phyloP scores from a whole-genome alignment of 2,329 filamentous ascomycete genomes.

The Ophiosphaerella herpotricha region DNA sequence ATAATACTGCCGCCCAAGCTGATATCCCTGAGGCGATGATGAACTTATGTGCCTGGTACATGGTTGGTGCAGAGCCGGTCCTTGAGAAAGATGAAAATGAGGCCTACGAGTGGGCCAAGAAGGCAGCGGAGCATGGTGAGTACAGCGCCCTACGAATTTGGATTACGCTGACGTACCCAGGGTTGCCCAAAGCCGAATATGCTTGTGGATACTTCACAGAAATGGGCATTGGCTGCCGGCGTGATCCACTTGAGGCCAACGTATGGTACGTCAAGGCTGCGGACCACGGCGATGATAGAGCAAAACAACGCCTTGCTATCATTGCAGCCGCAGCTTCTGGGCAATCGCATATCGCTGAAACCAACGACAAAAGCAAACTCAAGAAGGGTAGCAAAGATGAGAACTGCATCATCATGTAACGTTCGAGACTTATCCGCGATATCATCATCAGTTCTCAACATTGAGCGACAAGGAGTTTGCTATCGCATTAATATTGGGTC shows the following conservation, averaged over 20 bases:
- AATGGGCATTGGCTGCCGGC: slow-evolving; percentile 94
- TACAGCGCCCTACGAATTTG: background rate
- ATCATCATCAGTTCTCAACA: background rate
- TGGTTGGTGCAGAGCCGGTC: slow-evolving; percentile 90
- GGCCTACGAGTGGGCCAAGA: slow-evolving; percentile 93
- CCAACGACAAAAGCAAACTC: slow-evolving; percentile 33
- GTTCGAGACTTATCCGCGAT: no score
- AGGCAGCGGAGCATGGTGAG: slow-evolving; percentile 83
- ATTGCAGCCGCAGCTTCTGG: slow-evolving; percentile 81
- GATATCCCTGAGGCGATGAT: slow-evolving; percentile 92
- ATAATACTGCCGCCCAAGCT: slow-evolving; percentile 85
- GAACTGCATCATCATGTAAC: slow-evolving; percentile 46
- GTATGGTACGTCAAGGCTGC: slow-evolving; percentile 98
- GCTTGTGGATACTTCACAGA: slow-evolving; percentile 97
- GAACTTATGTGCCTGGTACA: slow-evolving; percentile 98
- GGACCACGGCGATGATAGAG: slow-evolving; percentile 86
- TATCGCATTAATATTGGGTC: slow-evolving; percentile 17
- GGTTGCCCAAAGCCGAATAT: slow-evolving; percentile 77
- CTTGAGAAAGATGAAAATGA: slow-evolving; percentile 95
- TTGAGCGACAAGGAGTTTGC: background rate
- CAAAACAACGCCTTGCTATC: slow-evolving; percentile 81
- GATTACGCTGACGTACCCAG: slow-evolving; percentile 49
- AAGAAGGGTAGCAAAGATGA: slow-evolving; percentile 46
- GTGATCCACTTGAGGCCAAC: slow-evolving; percentile 94
- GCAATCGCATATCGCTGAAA: slow-evolving; percentile 32